Base-by-base conservation (phyloP, 2,329 filamentous ascomycete genomes). In the Xylaria sp. region DNA sequence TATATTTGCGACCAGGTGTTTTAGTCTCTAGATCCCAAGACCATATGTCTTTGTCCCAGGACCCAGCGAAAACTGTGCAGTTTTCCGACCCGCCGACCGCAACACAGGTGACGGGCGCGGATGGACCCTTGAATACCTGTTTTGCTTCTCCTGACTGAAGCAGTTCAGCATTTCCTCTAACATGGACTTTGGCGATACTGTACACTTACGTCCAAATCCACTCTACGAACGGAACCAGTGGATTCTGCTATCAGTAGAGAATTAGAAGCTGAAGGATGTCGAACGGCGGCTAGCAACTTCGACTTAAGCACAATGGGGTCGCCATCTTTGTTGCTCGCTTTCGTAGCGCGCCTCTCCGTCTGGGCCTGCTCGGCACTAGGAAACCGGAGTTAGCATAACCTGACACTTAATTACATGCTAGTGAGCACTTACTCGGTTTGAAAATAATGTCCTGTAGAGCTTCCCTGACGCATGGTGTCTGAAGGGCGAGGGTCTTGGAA, bases 21-120 rank as follows among this genome's bases (percentile, higher is more conserved):
- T 83, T 84, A 3, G 88, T 88, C 21, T 85, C 82, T 37, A 91
- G 82, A 75, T 92, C 86, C 92, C 93, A 98, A 37, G 91, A 92
- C 90, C 94, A 97, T 66, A 98, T 87, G 23, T 89, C 87, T 82
- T 97, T 97, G 82, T 99, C 95, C 96, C 96, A 99, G 68, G 91
- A 96, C 40, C 94, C 95, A 27, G 93, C 93, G 79, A 93, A 98
- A 12, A 98, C 78, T 1, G 86, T 91, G 60, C 79, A 81, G 68
- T 84, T 84, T 29, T 82, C 82, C 3, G 83, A 79, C 16, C 89
- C 86, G 53, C 88, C 90, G 42, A 93, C 84, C 18, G 92, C 89
- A 32, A 97, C 81, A 73, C 91, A 92, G 10, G 93, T 95, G 10
- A 97, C 84, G 1, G 96, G 96, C 3, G 93, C 91, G 54, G 86